phyloP scores from a whole-genome alignment of 2,329 filamentous ascomycete genomes.

The Verticillium tricorpus region DNA sequence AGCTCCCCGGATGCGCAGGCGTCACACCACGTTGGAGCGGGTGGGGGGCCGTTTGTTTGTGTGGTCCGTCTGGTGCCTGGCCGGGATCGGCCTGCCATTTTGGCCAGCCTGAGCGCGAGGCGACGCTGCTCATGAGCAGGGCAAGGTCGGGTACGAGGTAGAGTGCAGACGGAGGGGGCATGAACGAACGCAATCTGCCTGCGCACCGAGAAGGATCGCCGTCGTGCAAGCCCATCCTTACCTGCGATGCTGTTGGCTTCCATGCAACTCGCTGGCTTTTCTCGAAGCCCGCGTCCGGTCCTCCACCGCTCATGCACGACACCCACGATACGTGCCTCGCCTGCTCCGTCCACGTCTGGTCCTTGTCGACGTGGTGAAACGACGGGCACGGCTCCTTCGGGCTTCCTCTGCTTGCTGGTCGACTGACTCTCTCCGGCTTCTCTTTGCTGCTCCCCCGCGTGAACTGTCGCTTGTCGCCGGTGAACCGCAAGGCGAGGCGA shows the following conservation, averaged over 20 bases:
- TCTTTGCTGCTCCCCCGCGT: not conserved
- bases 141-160: not conserved
- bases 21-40: not conserved
- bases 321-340: not conserved
- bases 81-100: not conserved
- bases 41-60: not conserved
- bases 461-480: not conserved
- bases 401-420: not conserved
- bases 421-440: not conserved
- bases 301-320: not conserved
- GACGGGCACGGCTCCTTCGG: not conserved
- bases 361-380: not conserved
- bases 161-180: not conserved
- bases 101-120: not conserved
- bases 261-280: not conserved
- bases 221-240: not conserved
- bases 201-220: not conserved
- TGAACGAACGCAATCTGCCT: not conserved
- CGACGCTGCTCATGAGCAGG: not conserved
- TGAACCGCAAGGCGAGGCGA: not conserved
- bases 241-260: not conserved
- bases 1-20: not conserved
- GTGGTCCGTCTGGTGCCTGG: not conserved
- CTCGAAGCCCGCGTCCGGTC: not conserved
- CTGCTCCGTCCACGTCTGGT: not conserved